Conservation (phyloP, 139 green algal species). For the Coccomyxa sp. region DNA sequence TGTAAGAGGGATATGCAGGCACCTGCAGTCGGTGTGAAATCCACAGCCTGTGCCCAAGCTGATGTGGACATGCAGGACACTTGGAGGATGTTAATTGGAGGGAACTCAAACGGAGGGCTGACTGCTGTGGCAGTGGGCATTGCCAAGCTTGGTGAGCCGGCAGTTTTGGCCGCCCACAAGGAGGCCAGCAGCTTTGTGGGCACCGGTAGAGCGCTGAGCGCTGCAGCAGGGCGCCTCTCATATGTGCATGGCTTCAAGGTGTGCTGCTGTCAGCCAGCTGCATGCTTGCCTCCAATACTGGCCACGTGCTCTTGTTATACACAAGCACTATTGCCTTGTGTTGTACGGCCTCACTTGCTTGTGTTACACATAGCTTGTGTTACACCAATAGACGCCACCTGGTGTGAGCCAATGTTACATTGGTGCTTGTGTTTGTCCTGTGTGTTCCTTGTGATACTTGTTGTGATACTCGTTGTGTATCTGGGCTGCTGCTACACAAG, state of each 20-base stretch:
- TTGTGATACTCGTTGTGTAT: too few species aligned
- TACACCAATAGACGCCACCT: too few species aligned
- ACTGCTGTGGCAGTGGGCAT: slow-evolving; percentile 35
- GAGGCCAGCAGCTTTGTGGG: slow-evolving; percentile 4
- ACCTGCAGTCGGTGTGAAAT: background rate
- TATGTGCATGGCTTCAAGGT: slow-evolving; percentile 32
- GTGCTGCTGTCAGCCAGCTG: slow-evolving; percentile 53
- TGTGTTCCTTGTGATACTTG: too few species aligned
- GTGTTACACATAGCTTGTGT: too few species aligned
- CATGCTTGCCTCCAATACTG: background rate
- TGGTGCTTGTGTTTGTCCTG: too few species aligned
- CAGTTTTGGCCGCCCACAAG: slow-evolving; percentile 12
- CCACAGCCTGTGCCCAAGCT: background rate
- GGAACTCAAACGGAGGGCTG: background rate
- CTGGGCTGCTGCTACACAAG: too few species aligned
- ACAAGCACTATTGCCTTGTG: background rate
- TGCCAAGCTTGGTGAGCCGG: slow-evolving; percentile 15
- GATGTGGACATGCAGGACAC: slow-evolving; percentile 25
- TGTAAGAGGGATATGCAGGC: background rate
- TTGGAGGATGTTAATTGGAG: slow-evolving; percentile 13
- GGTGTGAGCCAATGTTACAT: too few species aligned
- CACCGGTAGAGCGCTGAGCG: slow-evolving; percentile 60
- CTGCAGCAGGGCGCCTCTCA: slow-evolving; percentile 46
- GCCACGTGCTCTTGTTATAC: background rate
- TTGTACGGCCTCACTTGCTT: background rate